Base-by-base conservation (phyloP, 2,329 filamentous ascomycete genomes). In the Trichoderma simmonsii region DNA sequence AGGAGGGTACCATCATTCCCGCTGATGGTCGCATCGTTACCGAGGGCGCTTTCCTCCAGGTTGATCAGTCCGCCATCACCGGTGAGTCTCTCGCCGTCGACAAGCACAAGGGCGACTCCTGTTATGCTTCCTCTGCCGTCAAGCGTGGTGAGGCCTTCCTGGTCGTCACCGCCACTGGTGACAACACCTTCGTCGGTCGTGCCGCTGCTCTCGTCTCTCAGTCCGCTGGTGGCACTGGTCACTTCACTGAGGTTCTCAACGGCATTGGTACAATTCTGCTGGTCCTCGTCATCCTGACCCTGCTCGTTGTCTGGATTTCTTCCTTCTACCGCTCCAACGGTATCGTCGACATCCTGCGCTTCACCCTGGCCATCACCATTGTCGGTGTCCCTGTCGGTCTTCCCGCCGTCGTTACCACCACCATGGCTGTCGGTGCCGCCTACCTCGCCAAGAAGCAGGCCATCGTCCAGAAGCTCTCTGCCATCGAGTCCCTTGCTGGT, bases 351-450 rank as follows among this genome's bases (percentile, higher is more conserved):
- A 97, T 97, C 73, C 90, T 97, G 62, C 87, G 92, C 75, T 96
- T 94, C 85, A 96, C 94, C 70, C 87, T 97, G 59, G 93, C 92
- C 76, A 95, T 97, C 78, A 96, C 93, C 77, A 95, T 97, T 75
- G 93, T 97, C 74, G 94, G 94, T 88, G 94, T 97, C 30, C 94
- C 94, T 70, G 94, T 97, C 83, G 94, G 94, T 91, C 93, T 97
- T 75, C 94, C 94, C 73, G 94, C 93, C 77, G 94, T 97, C 85
- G 93, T 97, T 73, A 97, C 94, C 78, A 97, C 94, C 77, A 97
- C 94, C 80, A 96, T 97, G 93, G 94, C 94, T 81, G 94, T 97
- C 81, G 94, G 94, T 85, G 94, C 94, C 75, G 92, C 93, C 75
- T 96, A 96, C 83, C 89, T 97, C 73, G 94, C 94, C 79, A 95